Evolutionary conservation across 2,329 filamentous ascomycete genomes (phyloP).

Genomic region (Coniochaeta pulveracea): DNA sequence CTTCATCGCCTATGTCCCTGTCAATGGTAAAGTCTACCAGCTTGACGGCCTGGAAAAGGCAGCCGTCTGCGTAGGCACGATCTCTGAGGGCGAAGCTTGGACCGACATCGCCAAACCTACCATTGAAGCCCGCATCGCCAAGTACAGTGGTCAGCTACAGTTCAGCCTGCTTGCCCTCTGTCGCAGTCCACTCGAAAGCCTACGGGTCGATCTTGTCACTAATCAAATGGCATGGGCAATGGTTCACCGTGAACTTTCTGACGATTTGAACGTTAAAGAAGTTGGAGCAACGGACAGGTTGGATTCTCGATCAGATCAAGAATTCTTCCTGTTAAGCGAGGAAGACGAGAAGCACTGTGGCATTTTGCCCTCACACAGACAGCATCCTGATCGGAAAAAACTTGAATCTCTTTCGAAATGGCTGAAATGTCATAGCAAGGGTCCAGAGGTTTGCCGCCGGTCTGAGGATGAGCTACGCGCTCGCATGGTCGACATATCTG

Average conservation of each 20-base stretch:
- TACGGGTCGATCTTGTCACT: constrained; percentile 33
- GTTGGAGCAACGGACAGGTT: constrained; percentile 9
- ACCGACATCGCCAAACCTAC: constrained; percentile 49
- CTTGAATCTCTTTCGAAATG: no score
- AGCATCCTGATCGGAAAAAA: no score
- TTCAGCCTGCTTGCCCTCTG: constrained; percentile 72
- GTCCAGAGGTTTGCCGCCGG: no score
- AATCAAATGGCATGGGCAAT: no score
- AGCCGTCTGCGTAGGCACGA: constrained; percentile 51
- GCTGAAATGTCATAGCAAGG: no score
- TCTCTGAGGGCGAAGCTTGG: constrained; percentile 47
- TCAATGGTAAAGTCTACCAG: constrained; percentile 68
- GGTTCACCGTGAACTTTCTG: constrained; percentile 26
- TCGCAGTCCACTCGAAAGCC: constrained; percentile 45
- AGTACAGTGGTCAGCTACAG: constrained; percentile 54
- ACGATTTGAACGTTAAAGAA: no score
- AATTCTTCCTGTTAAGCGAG: no score
- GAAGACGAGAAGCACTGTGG: no score
- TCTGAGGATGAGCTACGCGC: no score
- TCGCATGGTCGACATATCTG: no score
- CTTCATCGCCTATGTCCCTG: constrained; percentile 80
- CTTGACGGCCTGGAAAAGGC: constrained; percentile 72
- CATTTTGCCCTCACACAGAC: no score
- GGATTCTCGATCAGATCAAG: not conserved
- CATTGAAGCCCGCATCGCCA: constrained; percentile 56